Percentiles rank a stretch among this genome's conserved stretches.
These are phyloP conservation scores for Colletotrichum sp. DNA, from an alignment of 2,329 filamentous ascomycete genomes.

Conservation along the genomic window DNA sequence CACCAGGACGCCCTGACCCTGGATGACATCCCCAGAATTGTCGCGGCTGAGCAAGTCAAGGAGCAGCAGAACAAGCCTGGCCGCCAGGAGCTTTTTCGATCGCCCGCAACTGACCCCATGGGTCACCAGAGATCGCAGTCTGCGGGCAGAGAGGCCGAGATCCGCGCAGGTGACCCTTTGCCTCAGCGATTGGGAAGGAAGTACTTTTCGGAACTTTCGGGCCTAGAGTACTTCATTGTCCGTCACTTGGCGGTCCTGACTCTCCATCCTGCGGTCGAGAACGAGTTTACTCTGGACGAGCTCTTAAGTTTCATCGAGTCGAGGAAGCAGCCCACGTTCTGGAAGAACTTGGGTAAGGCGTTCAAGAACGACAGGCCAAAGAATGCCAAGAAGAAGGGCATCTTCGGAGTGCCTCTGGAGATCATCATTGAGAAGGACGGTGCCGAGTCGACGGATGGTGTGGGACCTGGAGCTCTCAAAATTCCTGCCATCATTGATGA, in stretches of 20 bases:
- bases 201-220: conserved; percentile 96
- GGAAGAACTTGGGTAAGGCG: conserved; percentile 97
- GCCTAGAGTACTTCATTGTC: conserved; percentile 96
- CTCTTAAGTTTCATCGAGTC: conserved; percentile 91
- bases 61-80: conserved; percentile 80
- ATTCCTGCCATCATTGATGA: conserved; percentile 97
- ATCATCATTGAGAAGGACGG: conserved; percentile 90
- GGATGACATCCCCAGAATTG: conserved; percentile 95
- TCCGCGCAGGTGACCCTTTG: conserved; percentile 57
- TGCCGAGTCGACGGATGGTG: conserved; percentile 96
- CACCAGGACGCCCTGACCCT: conserved; percentile 90
- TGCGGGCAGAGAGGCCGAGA: conserved; percentile 54
- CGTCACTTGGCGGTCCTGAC: conserved; percentile 92
- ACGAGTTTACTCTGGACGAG: conserved; percentile 92
- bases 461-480: conserved; percentile 87
- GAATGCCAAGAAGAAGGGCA: conserved; percentile 85
- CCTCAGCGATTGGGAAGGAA: conserved; percentile 68
- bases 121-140: conserved; percentile 71
- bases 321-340: conserved; percentile 87
- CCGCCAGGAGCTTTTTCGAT: conserved; percentile 69
- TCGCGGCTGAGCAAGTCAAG: conserved; percentile 92
- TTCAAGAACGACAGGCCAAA: conserved; percentile 87
- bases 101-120: conserved; percentile 58
- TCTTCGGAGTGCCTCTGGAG: conserved; percentile 90
- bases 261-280: conserved; percentile 90